These are phyloP conservation scores for Gloeophyllum trabeum DNA, from an alignment of 768 basidiomycete species.

Conservation along the genomic window DNA sequence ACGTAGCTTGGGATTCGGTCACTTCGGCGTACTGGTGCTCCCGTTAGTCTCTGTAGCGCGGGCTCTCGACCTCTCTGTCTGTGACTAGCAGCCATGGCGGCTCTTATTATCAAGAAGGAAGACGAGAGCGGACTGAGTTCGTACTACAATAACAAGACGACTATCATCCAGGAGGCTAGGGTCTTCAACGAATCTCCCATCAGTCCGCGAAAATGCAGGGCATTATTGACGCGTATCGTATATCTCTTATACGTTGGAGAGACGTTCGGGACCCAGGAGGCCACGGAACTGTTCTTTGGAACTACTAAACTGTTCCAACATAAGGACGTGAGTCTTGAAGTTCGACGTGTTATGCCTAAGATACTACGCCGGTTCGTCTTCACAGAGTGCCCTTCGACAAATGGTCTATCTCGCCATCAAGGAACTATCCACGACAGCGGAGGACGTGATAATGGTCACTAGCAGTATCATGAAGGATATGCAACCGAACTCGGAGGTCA, in stretches of 20 bases:
- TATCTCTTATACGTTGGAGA: constrained; percentile 96
- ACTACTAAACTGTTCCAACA: constrained; percentile 98
- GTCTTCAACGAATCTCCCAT: constrained; percentile 99
- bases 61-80: no score
- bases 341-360: neutral
- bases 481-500: constrained; percentile 97
- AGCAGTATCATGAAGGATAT: constrained; percentile 99
- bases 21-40: no score
- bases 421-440: constrained; percentile 89
- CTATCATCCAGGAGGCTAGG: constrained; percentile 95
- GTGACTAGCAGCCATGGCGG: constrained; percentile 27
- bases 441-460: constrained; percentile 99
- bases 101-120: constrained; percentile 89
- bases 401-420: constrained; percentile 99
- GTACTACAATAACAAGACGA: constrained; percentile 95
- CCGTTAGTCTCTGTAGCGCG: no score
- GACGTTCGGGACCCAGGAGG: constrained; percentile 89
- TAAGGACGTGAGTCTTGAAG: constrained; percentile 73
- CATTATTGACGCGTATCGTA: constrained; percentile 91
- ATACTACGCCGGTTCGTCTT: neutral
- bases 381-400: constrained; percentile 86
- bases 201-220: constrained; percentile 93
- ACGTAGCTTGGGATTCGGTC: no score
- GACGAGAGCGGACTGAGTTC: constrained; percentile 89
- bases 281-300: constrained; percentile 96